Base-by-base conservation (phyloP, 306 rosid genomes). In the Begonia fuchsioides region DNA sequence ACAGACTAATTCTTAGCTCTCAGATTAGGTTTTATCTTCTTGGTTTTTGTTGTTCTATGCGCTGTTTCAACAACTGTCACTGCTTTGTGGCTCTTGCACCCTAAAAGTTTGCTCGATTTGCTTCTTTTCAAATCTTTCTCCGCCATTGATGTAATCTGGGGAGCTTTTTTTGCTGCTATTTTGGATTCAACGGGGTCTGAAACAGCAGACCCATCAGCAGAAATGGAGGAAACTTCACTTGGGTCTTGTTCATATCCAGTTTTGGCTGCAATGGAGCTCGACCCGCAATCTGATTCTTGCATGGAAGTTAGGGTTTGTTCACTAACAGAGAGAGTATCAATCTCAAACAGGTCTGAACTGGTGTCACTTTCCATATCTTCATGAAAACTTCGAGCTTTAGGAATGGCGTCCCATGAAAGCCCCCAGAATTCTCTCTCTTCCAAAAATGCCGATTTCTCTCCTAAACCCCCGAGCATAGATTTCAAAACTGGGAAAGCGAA, bases 371-470 rank as follows among this genome's bases (percentile, higher is more conserved):
- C 80, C 14, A 50, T 26, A 47, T 74, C 76, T 40, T 70, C 62
- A 44, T 49, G 61, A 39, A 47, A 43, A 39, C 44, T n/a, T 57
- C 40, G 61, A 18, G 68, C 47, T 59, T 74, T 66, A 9, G 76
- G 80, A 51, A 74, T 74, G 43, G 76, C 71, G 44, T 74, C 80
- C 73, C 68, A 74, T 12, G 60, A 55, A 46, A 66, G 58, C 51
- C 66, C 60, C 38, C 76, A 70, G 15, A 66, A 59, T 32, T 72
- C 70, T 43, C 71, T 59, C 68, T 74, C 80, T 39, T 49, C 26
- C 35, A 52, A 46, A n/a, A n/a, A n/a, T n/a, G n/a, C n/a, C n/a
- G n/a, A n/a, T n/a, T n/a, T n/a, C 8, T 18, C 45, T 52, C 60
- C 32, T 19, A 48, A 46, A 3, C 15, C 40, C 48, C 61, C 49